Base-by-base conservation (phyloP, 164 flowering plant species). In the Vitis riparia region DNA sequence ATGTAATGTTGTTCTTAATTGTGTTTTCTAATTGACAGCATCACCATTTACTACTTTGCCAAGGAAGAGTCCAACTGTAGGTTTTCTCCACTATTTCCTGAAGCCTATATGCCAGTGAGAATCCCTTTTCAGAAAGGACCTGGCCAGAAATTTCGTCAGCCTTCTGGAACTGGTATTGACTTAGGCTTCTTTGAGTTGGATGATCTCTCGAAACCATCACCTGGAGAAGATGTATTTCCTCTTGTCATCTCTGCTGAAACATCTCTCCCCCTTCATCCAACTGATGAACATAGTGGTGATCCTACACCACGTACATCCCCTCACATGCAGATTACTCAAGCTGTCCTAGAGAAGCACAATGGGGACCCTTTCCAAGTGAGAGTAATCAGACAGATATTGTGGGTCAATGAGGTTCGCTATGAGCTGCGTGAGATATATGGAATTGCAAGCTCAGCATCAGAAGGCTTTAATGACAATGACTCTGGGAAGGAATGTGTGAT, bases 371-470 rank as follows among this genome's bases (percentile, higher is more conserved):
- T 88, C 76, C 80, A 83, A 68, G 92, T 82, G 51, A 87, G 75
- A 77, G 98, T 87, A 19, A 73, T 86, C 51, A 88, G 77, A 78
- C 98, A 94, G 74, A 81, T 94, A 55, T 67, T 92, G 59, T 88
- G 92, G 91, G 75, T 88, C 68, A 91, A 85, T 72, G 93, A 86
- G 47, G 83, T 81, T 63, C 88, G 95, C 2, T 94, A 94, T 82
- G 98, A 92, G 76, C 76, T 94, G 37, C 87, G 88, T 67, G 97
- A 94, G 76, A 68, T 94, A 63, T 94, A 78, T 81, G 98, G 97
- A 65, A 84, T 92, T 52, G 93, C 83, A 47, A 84, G 77, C 78
- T 81, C 90, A 68, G 37, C 80, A 58, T 79, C 75, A 29, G 80
- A 79, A 72, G 86, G 81, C 52, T 77, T 81, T 63, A 72, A 75